Evolutionary conservation across 2,329 filamentous ascomycete species (phyloP), one percentile per base, ranked within the genome.

Genomic region (Colletotrichum sojae): DNA sequence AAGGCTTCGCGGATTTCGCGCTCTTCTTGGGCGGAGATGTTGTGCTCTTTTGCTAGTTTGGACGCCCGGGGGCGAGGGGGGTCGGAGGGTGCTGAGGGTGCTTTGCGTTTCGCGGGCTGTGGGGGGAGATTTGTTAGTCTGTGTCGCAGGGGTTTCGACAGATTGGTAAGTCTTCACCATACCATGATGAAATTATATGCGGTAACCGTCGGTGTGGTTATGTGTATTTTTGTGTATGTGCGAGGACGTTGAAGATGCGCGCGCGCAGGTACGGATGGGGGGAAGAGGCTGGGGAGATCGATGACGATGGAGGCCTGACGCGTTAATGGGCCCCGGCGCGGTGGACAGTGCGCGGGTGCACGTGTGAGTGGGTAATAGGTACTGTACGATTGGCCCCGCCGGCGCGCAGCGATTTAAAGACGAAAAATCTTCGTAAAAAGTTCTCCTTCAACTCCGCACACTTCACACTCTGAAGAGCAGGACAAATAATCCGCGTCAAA

Each of bases 1-100:
- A 96, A 98, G 15, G 95, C 95, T 80, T 98, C 95, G 75, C 90
- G 91, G 77, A 99, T 97, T 82, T 98, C 94, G 73, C 88, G 87
- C 82, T 98, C 95, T 81, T 98, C 92, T 72, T 92, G 89, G 48
- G 91, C 92, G 15, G 90, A 91, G 76, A 98, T 90, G 79, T 94
- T 91, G 86, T 98, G 91, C 77, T 97, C 94, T 82, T 95, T 95
- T 36, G 95, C 95, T 75, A 98, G 93, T 80, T 94, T 97, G 68
- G 95, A 97, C 76, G 90, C 90, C 71, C 92, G 92, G 63, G 84
- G 82, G 68, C 58, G 63, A 61, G 71, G 59, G 76, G 71, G 77
- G 58, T 76, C 73, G 43, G 61, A 80, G 39, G 83, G 75, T 13
- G 77, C 65, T 8, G 77, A 62, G 68, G 76, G 64, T 60, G 78